Base-by-base conservation (phyloP, 1,284 basidiomycete species). In the Trichosporon sp. region DNA sequence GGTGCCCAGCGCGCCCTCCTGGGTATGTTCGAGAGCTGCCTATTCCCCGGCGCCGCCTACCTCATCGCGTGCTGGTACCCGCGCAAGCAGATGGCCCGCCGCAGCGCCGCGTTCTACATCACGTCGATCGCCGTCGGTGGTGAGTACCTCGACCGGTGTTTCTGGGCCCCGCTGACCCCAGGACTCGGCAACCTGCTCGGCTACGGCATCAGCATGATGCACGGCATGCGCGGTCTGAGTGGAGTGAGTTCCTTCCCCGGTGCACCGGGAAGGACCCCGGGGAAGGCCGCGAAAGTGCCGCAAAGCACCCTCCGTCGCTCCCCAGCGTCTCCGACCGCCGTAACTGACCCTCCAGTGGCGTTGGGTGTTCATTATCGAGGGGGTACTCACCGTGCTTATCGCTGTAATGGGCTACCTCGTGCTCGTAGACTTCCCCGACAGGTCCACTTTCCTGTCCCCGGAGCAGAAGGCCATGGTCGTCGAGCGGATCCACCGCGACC, bases 391-490 rank as follows among this genome's bases (percentile, higher is more conserved):
- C 1, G 70, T 79, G 31, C 73, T 66, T 8, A 74, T 83, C 53
- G 81, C 77, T 7, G 12, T 80, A 32, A 31, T 79, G 29, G 77
- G 77, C 15, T 69, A 65, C 42, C 66, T 80, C 42, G 64, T 77
- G 35, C 72, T 79, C 32, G 79, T 82, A 70, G 84, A 85, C 75
- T 85, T 85, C 80, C 85, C 85, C 23, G 84, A 85, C 75, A 80
- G 83, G 75, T 79, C 78, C 64, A 83, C 73, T 25, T 85, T 85
- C 79, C 76, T 86, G 23, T 79, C 74, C 2, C 70, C 71, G 3
- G 78, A 82, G 23, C 80, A 85, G 71, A 80, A 76, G 44, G 75
- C 76, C 35, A 77, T 84, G 71, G 75, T 85, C 65, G 74, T 80
- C 25, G 75, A 78, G 18, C 78, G 85, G 32, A 83, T 86, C 68